A percentile compares a stretch with the other conserved stretches of the same genome.
These are phyloP conservation scores for Acorus calamus DNA, from an alignment of 106 monocot species.

Conservation along the genomic window DNA sequence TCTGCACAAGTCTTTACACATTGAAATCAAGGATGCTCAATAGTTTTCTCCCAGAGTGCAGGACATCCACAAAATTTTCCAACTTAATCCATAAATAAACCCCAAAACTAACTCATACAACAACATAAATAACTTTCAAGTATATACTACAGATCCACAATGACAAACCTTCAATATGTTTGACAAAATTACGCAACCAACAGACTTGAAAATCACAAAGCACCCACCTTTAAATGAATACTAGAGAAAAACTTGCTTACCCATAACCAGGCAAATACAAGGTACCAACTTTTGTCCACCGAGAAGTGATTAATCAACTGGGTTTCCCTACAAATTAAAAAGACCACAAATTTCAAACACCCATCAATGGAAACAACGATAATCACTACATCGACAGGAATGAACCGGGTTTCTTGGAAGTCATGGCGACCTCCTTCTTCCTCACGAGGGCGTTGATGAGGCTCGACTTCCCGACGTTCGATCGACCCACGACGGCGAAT, in stretches of 20 bases:
- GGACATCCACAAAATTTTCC: no score
- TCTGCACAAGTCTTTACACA: no score
- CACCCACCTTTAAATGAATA: neutral
- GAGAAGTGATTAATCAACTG: conserved; percentile 96
- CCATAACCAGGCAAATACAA: conserved; percentile 98
- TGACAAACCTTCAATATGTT: no score
- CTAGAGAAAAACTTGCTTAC: conserved; percentile 27
- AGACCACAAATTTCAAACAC: neutral
- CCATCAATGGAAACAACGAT: neutral
- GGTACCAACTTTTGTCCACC: conserved; percentile 94
- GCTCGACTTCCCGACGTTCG: conserved; percentile 93
- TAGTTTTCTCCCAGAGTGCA: no score
- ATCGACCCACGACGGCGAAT: conserved; percentile 86
- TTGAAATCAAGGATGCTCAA: no score
- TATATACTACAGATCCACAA: no score
- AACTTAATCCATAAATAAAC: no score
- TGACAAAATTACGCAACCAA: no score
- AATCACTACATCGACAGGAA: neutral
- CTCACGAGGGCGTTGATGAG: conserved; percentile 79
- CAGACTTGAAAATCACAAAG: neutral
- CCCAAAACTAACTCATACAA: no score
- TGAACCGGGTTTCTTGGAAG: conserved; percentile 93
- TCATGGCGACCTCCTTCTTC: conserved; percentile 80
- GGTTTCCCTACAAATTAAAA: conserved; percentile 55
- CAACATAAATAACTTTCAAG: no score